phyloP scores from a whole-genome alignment of 345 rosid species.

The Citrus sinensis region DNA sequence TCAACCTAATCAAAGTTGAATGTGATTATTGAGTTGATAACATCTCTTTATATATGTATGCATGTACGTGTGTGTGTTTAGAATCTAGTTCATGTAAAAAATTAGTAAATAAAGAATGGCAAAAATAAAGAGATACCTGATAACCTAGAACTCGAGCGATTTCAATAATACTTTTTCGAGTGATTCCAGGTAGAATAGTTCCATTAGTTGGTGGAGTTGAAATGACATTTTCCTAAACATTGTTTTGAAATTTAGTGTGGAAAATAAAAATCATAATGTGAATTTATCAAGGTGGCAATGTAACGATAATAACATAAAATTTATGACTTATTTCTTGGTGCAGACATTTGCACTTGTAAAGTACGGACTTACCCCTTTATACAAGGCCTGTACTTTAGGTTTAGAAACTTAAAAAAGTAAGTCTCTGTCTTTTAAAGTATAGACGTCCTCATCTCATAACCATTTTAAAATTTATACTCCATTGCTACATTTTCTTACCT shows the following conservation, averaged over 20 bases:
- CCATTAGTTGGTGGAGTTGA: slow-evolving; percentile 42
- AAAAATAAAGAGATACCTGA: slow-evolving; percentile 9
- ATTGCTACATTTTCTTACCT: slow-evolving; percentile 28
- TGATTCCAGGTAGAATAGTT: slow-evolving; percentile 52
- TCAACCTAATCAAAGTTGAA: slow-evolving; percentile 24
- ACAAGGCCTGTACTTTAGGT: too few species aligned
- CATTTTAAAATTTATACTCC: too few species aligned
- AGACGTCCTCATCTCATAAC: too few species aligned
- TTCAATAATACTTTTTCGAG: slow-evolving; percentile 45
- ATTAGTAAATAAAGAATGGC: too few species aligned
- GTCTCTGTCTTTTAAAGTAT: too few species aligned
- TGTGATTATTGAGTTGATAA: neutral
- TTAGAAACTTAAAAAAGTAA: too few species aligned
- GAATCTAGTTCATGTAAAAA: neutral
- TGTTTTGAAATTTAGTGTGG: neutral
- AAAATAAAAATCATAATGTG: neutral
- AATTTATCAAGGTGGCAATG: neutral
- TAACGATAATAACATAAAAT: too few species aligned
- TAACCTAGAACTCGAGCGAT: slow-evolving; percentile 15
- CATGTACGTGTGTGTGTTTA: too few species aligned
- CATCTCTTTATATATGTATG: neutral
- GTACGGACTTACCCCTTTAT: too few species aligned
- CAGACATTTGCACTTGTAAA: too few species aligned
- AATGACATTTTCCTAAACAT: slow-evolving; percentile 33
- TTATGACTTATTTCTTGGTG: too few species aligned